Conservation (phyloP, 306 rosid species). For the Fagus crenata region DNA sequence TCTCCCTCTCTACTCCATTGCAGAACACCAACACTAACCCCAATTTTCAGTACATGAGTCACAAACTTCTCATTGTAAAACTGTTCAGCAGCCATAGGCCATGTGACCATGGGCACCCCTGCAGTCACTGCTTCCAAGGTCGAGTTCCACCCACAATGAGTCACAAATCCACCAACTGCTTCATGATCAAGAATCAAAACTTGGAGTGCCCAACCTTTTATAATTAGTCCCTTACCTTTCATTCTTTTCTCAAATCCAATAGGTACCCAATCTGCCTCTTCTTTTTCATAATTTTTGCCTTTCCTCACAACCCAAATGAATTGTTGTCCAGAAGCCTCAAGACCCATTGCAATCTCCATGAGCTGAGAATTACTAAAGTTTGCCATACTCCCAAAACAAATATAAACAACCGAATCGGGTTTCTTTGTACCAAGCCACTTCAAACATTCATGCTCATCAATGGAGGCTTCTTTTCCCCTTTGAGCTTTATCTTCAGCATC, state of each 20-base stretch:
- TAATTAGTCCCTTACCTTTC: slow-evolving; percentile 35
- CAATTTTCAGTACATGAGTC: slow-evolving; percentile 29
- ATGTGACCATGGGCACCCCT: slow-evolving; percentile 46
- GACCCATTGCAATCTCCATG: slow-evolving; percentile 36
- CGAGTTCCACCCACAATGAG: slow-evolving; percentile 57
- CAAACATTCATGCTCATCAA: slow-evolving; percentile 26
- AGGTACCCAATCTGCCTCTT: background rate
- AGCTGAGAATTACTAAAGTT: slow-evolving; percentile 31
- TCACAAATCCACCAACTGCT: slow-evolving; percentile 44
- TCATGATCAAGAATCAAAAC: slow-evolving; percentile 43
- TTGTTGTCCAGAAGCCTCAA: slow-evolving; percentile 30
- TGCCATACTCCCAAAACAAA: slow-evolving; percentile 37
- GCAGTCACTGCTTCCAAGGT: slow-evolving; percentile 40
- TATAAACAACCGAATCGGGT: slow-evolving; percentile 38
- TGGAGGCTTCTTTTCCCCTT: slow-evolving; percentile 14
- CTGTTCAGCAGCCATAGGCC: slow-evolving; percentile 44
- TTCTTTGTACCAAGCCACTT: slow-evolving; percentile 38
- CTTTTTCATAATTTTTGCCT: background rate
- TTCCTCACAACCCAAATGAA: slow-evolving; percentile 51
- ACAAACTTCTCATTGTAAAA: slow-evolving; percentile 48
- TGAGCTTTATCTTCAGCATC: slow-evolving; percentile 8
- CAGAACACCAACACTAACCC: slow-evolving; percentile 35
- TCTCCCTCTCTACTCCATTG: slow-evolving; percentile 29
- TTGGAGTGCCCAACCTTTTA: slow-evolving; percentile 49
- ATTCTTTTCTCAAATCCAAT: slow-evolving; percentile 5